Conservation (phyloP, 768 basidiomycete species). For the Pleurotus ostreatus region DNA sequence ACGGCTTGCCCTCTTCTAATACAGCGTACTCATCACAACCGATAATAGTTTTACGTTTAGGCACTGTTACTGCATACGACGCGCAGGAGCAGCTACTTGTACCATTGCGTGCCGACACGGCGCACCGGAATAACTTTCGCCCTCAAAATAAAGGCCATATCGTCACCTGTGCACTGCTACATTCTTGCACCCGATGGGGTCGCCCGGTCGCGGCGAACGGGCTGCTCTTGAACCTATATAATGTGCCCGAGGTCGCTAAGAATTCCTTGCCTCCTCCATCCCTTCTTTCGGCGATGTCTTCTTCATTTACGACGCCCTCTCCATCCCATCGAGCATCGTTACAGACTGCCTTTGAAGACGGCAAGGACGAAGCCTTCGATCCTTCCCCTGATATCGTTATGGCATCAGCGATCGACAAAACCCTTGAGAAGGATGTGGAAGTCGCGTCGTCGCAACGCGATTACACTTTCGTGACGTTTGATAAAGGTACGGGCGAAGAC, state of each 20-base stretch:
- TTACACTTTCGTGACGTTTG: constrained; percentile 17
- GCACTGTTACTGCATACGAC: no score
- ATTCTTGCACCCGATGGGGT: constrained; percentile 1
- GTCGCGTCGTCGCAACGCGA: constrained; percentile 11
- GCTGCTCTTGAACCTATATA: background rate
- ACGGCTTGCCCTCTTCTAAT: no score
- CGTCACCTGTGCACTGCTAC: no score
- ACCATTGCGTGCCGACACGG: no score
- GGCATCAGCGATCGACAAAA: background rate
- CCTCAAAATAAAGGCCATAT: no score
- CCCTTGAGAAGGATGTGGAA: constrained; percentile 12
- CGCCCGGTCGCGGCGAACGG: background rate
- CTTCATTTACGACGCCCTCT: background rate
- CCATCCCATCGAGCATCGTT: background rate
- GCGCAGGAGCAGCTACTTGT: no score
- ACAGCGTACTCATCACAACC: no score
- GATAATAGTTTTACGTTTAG: no score
- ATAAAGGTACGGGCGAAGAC: constrained; percentile 26
- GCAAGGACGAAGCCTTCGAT: background rate
- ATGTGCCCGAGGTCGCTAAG: background rate
- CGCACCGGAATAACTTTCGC: no score
- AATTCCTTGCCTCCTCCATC: background rate
- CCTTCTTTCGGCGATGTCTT: constrained; percentile 4
- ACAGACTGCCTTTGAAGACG: background rate
- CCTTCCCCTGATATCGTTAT: background rate